These are phyloP conservation scores for Stagonosporopsis tanaceti DNA, from an alignment of 2,329 filamentous ascomycete genomes.

Conservation along the genomic window DNA sequence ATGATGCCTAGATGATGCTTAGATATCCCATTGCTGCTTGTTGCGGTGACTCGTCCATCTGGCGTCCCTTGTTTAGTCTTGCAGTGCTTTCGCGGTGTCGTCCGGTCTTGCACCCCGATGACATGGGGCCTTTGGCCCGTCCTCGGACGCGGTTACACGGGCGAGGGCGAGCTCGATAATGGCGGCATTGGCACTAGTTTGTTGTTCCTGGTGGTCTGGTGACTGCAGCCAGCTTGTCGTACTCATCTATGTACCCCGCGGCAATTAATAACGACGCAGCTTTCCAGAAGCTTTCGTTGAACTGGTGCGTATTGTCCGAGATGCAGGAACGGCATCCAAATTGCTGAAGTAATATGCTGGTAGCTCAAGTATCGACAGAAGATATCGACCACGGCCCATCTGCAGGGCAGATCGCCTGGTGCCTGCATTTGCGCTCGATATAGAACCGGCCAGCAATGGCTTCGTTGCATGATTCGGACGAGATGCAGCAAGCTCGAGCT, in stretches of 20 bases:
- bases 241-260: conserved; percentile 49
- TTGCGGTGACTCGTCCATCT: conserved; percentile 1
- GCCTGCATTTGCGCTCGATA: conserved; percentile 27
- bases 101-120: conserved; percentile 1
- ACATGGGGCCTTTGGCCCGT: conserved; percentile 5
- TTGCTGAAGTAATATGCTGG: neutral
- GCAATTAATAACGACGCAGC: conserved; percentile 34
- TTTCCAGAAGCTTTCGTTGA: conserved; percentile 29
- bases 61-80: neutral
- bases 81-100: neutral
- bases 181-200: conserved; percentile 9
- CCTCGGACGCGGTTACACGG: conserved; percentile 11
- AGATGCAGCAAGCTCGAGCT: conserved; percentile 20
- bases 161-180: conserved; percentile 11
- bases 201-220: conserved; percentile 28
- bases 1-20: neutral
- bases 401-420: conserved; percentile 33
- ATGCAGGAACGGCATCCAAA: conserved; percentile 4
- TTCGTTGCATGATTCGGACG: conserved; percentile 7
- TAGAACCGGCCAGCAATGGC: conserved; percentile 26
- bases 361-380: neutral
- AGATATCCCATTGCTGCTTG: neutral
- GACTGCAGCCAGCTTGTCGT: conserved; percentile 35
- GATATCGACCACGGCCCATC: conserved; percentile 4
- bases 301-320: neutral